Base-by-base conservation (phyloP, 2,329 filamentous ascomycete genomes). In the Herpotrichia juniperi region DNA sequence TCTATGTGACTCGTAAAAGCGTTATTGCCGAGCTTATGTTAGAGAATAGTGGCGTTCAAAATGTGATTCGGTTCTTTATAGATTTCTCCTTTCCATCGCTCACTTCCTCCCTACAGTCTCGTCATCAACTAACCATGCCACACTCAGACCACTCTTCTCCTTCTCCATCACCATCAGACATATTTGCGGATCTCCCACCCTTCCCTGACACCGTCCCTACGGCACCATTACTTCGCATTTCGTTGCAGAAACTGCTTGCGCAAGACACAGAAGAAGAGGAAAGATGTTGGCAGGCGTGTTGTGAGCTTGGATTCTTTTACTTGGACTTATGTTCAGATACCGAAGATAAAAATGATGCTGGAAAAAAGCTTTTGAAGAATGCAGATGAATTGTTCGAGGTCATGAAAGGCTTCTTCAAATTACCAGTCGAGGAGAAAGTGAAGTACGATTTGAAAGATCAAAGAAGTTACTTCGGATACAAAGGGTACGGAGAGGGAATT, bases 231-330 rank as follows among this genome's bases (percentile, higher is more conserved):
- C 63, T 75, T 4, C 71, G 71, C 43, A 74, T 79, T 25, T 77
- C 75, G 1, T 68, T 78, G 12, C 47, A 61, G 11, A 75, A 74
- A 44, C 64, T 79, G 4, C 64, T 76, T n/a, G 42, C 58, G 11
- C 53, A 62, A 12, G 70, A 78, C 46, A 2, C 46, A 10, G 59
- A 57, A 21, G 76, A 77, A 43, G 58, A 71, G 54, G 64, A 74
- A 16, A 61, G 68, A 14, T 72, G 76, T 26, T 77, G 75, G 61
- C 55, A 73, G 39, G 74, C 75, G 5, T 78, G 75, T 60, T 74
- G 74, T 47, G 76, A 82, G 2, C 69, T 84, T 1, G 82, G 82
- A 1, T 84, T 85, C 69, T 84, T 84, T 70, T 84, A 84, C 56
- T 72, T 85, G 6, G 79, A 84, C 56, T 66, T 84, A 2, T 67